Conservation (phyloP, 2,329 filamentous ascomycete species). For the Fusarium staphyleae region DNA sequence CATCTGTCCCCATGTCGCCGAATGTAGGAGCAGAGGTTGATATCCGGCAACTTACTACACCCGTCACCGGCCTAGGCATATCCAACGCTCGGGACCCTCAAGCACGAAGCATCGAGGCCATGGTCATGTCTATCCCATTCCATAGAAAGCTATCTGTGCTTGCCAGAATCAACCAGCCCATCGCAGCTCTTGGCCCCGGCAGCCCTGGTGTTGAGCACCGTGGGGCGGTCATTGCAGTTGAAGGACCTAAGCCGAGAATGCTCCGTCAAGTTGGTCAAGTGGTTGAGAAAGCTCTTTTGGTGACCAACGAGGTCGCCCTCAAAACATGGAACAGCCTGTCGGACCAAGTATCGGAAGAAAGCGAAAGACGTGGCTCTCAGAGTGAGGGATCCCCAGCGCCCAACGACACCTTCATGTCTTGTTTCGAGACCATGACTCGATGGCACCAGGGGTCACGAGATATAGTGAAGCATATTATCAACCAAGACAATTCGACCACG, state of each 20-base stretch:
- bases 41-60: slow-evolving; percentile 38
- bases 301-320: slow-evolving; percentile 51
- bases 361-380: slow-evolving; percentile 14
- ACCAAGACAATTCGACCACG: slow-evolving; percentile 11
- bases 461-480: slow-evolving; percentile 63
- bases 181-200: slow-evolving; percentile 51
- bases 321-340: slow-evolving; percentile 54
- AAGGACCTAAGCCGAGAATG: slow-evolving; percentile 69
- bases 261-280: slow-evolving; percentile 65
- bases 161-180: slow-evolving; percentile 75
- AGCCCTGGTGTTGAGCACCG: slow-evolving; percentile 55
- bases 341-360: slow-evolving; percentile 15
- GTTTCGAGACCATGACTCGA: slow-evolving; percentile 70
- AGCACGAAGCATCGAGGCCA: slow-evolving; percentile 65
- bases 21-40: slow-evolving; percentile 39
- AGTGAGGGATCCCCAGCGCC: slow-evolving; percentile 24
- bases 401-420: slow-evolving; percentile 60
- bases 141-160: slow-evolving; percentile 79
- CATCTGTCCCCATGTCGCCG: slow-evolving; percentile 45
- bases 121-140: slow-evolving; percentile 78
- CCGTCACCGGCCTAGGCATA: slow-evolving; percentile 40
- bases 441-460: slow-evolving; percentile 81
- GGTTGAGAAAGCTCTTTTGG: slow-evolving; percentile 68
- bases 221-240: slow-evolving; percentile 84
- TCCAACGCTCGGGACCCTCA: slow-evolving; percentile 39